These are phyloP conservation scores for Aspergillus transmontanensis DNA, from an alignment of 2,329 filamentous ascomycete species.

Conservation along the genomic window DNA sequence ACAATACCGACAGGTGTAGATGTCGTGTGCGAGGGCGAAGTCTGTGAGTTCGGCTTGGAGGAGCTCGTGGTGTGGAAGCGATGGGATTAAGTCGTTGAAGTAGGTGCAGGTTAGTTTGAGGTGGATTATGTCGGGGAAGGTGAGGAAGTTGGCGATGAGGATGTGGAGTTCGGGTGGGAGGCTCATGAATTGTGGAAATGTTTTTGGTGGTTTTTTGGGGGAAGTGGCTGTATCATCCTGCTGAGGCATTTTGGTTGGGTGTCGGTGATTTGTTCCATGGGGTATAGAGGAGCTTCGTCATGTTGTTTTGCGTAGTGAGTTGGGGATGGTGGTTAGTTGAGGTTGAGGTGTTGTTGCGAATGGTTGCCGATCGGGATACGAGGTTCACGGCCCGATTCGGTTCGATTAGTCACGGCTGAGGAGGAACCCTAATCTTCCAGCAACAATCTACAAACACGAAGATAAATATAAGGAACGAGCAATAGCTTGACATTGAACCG, in stretches of 20 bases:
- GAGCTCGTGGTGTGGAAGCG: constrained; percentile 25
- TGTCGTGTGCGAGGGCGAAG: constrained; percentile 21
- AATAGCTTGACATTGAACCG: too few species aligned
- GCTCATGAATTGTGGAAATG: neutral
- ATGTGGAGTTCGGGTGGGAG: constrained; percentile 37
- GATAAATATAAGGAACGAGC: too few species aligned
- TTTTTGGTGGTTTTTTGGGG: neutral
- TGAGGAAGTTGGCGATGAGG: constrained; percentile 27
- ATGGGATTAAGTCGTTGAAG: constrained; percentile 27
- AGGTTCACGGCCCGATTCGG: neutral
- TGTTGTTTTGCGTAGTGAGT: neutral
- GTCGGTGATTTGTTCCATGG: neutral
- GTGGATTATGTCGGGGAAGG: constrained; percentile 27
- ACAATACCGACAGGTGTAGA: constrained; percentile 33
- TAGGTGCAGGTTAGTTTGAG: constrained; percentile 31
- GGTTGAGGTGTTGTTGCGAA: neutral
- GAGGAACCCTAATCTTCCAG: neutral
- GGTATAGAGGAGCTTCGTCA: neutral
- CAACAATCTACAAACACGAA: too few species aligned
- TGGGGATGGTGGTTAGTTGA: neutral
- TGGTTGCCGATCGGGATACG: neutral
- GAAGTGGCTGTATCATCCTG: neutral
- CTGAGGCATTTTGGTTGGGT: neutral
- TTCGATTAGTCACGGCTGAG: neutral
- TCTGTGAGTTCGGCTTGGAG: constrained; percentile 25